Evolutionary conservation across 2,329 filamentous ascomycete genomes (phyloP), one percentile per base, ranked within the genome.

Genomic region (Alternaria sp.): DNA sequence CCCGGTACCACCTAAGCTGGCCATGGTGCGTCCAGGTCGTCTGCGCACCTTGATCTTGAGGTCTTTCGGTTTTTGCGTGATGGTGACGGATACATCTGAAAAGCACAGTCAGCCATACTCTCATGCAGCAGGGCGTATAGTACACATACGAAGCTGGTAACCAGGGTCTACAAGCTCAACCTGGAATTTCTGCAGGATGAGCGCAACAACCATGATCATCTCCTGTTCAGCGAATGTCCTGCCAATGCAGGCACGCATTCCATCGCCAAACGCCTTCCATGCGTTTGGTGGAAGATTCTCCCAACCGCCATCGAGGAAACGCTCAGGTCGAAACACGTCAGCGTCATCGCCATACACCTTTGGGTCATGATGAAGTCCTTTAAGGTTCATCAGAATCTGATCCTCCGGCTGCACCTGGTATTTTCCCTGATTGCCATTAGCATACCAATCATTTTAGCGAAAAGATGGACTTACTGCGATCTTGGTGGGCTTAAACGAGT

Each of bases 211-310:
- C 36, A 72, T 60, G 4, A 67, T 56, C 65, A 68, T 65, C 42
- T 93, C 90, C 70, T 93, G 90, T 87, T 88, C 90, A 1, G 90
- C 89, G 71, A 93, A 93, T 0, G 86, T 82, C 1, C 89, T 80
- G 4, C 90, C 90, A 60, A 93, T 92, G 66, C 90, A 93, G 1
- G 81, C 88, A 52, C 90, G 80, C 62, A 84, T 81, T 1, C 90
- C 90, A 57, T 90, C 90, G 1, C 90, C 91, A 66, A 93, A 93
- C 3, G 90, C 89, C 77, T 77, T 70, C 26, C 58, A 60, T 24
- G 44, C 31, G 17, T 58, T 58, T 21, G 51, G 55, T 10, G 51
- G 55, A 28, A 58, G 51, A 11, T 49, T 58, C 44, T 58, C 55
- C 55, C 55, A 58, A 4, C 55, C 55, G 5, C 55, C 55, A 13